Conservation (phyloP, 2,329 filamentous ascomycete genomes). For the Emmonsiellopsis sp. region DNA sequence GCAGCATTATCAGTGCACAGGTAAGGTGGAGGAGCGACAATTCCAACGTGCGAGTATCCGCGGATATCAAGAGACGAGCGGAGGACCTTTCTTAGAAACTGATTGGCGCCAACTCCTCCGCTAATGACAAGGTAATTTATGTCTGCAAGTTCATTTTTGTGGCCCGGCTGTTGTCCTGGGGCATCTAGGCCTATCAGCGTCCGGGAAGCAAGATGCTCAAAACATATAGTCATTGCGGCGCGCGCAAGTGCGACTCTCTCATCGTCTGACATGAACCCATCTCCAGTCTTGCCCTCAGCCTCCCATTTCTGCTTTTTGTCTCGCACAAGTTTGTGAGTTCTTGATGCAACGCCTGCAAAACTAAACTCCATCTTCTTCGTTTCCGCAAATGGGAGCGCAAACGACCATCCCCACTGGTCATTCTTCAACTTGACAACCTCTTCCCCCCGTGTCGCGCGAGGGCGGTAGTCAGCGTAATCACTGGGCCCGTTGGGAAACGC, state of each 20-base stretch:
- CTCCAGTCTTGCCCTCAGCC: constrained; percentile 4
- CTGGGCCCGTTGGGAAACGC: constrained; percentile 51
- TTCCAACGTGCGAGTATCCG: constrained; percentile 51
- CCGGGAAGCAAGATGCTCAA: constrained; percentile 76
- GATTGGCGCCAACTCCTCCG: constrained; percentile 84
- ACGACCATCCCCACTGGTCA: constrained; percentile 54
- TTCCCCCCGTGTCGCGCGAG: constrained; percentile 49
- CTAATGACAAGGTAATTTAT: constrained; percentile 66
- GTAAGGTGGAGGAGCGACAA: constrained; percentile 65
- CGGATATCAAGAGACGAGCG: constrained; percentile 55
- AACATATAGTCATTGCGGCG: constrained; percentile 68
- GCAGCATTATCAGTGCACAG: constrained; percentile 93
- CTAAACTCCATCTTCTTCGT: constrained; percentile 56
- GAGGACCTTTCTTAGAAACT: constrained; percentile 62
- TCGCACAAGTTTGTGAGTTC: constrained; percentile 50
- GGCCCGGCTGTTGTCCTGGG: constrained; percentile 13
- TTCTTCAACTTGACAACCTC: constrained; percentile 45
- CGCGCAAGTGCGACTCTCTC: constrained; percentile 63
- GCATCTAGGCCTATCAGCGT: constrained; percentile 59
- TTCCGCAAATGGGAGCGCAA: constrained; percentile 59
- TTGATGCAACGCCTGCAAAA: constrained; percentile 63
- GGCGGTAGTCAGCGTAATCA: constrained; percentile 43
- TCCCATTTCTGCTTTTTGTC: constrained; percentile 20
- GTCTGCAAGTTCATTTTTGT: constrained; percentile 6
- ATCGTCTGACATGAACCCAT: constrained; percentile 35